Percentiles rank a stretch among this genome's conserved stretches.
These are phyloP conservation scores for Marvania coccoides DNA, from an alignment of 139 green algal species.

Conservation along the genomic window DNA sequence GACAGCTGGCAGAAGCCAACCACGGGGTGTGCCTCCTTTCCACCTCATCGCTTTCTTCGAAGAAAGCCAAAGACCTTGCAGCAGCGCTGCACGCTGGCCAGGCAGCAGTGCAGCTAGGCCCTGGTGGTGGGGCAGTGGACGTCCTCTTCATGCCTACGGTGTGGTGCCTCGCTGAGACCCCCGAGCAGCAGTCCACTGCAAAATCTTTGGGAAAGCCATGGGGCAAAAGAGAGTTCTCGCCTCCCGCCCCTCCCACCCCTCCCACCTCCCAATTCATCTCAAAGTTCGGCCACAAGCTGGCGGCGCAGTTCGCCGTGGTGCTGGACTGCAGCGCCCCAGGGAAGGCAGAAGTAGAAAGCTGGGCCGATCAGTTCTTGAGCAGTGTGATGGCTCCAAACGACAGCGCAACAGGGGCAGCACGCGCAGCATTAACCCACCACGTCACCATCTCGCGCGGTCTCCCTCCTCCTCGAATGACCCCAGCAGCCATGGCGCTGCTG, in stretches of 20 bases:
- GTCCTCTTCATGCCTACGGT: conserved; percentile 9
- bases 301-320: not conserved
- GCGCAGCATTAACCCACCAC: not conserved
- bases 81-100: conserved; percentile 2
- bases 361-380: not conserved
- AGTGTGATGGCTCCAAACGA: not conserved
- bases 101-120: not conserved
- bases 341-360: not conserved
- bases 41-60: not conserved
- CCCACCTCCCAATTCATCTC: no score
- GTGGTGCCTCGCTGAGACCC: not conserved
- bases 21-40: conserved; percentile 23
- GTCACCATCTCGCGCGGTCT: not conserved
- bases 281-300: not conserved
- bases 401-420: not conserved
- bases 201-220: no score
- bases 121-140: conserved; percentile 5
- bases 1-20: conserved; percentile 10
- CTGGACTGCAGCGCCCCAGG: not conserved
- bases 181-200: no score
- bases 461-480: not conserved
- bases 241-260: no score
- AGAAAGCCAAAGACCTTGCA: conserved; percentile 1
- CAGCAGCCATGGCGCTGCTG: conserved; percentile 11
- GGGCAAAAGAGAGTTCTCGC: no score